Evolutionary conservation across 2,329 filamentous ascomycete species (phyloP), one percentile per base, ranked within the genome.

Genomic region (Pyrenochaeta sp.): DNA sequence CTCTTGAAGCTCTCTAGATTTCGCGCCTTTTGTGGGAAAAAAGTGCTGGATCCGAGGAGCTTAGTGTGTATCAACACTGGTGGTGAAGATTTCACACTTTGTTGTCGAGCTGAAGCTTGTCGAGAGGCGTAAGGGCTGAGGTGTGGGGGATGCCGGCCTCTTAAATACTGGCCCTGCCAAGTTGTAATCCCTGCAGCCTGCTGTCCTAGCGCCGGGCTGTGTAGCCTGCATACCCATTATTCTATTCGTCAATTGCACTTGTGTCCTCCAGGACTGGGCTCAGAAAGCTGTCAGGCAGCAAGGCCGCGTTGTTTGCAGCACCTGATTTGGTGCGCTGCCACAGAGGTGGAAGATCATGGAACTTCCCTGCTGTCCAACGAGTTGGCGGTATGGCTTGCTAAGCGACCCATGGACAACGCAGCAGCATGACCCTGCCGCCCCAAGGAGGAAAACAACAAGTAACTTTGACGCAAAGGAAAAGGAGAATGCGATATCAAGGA

Each of bases 1-100:
- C 79, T 81, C 78, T 78, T 80, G 81, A 83, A 84, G 79, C 76
- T 77, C 77, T 77, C 60, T 27, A 67, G 67, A 72, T 67, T 66
- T 69, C 55, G 64, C 66, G 61, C 70, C 69, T 72, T 73, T 68
- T 51, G 62, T 54, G 4, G 23, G 48, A 61, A 63, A 64, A 71
- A 75, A 71, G 61, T 67, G 67, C 63, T 66, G 65, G 62, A 61
- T 72, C 69, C 58, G 67, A 73, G 63, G 64, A 70, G 63, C 75
- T 78, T 72, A 66, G 71, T 71, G 67, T 65, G 69, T 70, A 69
- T 69, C 67, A 51, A 67, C 72, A 74, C 68, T 57, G 60, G 59
- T 59, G 51, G 69, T 68, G 71, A 67, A 63, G 71, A 73, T 63
- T 64, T 63, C 66, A 71, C 74, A 73, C 72, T 66, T 63, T 57